Percentiles rank a stretch among this genome's conserved stretches.
phyloP scores from a whole-genome alignment of 805 yeast genomes.

The Wickerhamomyces kurtzmanii region DNA sequence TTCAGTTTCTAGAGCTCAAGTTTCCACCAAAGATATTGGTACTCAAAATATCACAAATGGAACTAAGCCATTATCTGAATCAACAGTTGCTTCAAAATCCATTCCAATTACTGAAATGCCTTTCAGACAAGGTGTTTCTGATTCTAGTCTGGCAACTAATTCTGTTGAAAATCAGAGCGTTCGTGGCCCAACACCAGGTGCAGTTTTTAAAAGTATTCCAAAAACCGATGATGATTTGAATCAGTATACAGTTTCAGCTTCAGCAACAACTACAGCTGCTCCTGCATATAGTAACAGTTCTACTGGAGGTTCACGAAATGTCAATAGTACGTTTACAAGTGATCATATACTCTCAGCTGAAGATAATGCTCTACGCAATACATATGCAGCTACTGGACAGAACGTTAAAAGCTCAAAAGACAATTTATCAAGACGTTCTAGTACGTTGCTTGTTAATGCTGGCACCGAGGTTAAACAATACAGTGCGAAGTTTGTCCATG shows the following conservation, averaged over 20 bases:
- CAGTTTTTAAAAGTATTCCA: conserved; percentile 13
- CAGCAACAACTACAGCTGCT: conserved; percentile 1
- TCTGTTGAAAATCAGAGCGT: neutral
- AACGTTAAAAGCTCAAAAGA: too few species aligned
- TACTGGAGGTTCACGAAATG: neutral
- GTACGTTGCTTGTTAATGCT: too few species aligned
- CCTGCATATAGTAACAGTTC: neutral
- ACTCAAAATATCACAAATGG: too few species aligned
- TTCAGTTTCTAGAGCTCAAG: neutral
- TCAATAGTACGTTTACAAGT: neutral
- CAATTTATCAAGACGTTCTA: too few species aligned
- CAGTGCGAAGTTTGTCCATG: too few species aligned
- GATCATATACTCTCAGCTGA: too few species aligned
- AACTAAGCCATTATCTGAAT: too few species aligned
- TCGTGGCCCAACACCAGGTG: conserved; percentile 7
- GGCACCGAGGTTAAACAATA: too few species aligned
- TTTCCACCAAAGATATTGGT: too few species aligned
- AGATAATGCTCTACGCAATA: too few species aligned
- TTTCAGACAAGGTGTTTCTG: conserved; percentile 3
- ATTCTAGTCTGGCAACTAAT: conserved; percentile 4
- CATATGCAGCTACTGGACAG: too few species aligned
- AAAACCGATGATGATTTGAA: conserved; percentile 3
- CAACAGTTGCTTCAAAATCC: conserved; percentile 1
- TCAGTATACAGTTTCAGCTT: neutral
- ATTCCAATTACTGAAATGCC: conserved; percentile 3